phyloP scores from a whole-genome alignment of 495 filamentous ascomycete genomes.

The Penicillium alfredii region DNA sequence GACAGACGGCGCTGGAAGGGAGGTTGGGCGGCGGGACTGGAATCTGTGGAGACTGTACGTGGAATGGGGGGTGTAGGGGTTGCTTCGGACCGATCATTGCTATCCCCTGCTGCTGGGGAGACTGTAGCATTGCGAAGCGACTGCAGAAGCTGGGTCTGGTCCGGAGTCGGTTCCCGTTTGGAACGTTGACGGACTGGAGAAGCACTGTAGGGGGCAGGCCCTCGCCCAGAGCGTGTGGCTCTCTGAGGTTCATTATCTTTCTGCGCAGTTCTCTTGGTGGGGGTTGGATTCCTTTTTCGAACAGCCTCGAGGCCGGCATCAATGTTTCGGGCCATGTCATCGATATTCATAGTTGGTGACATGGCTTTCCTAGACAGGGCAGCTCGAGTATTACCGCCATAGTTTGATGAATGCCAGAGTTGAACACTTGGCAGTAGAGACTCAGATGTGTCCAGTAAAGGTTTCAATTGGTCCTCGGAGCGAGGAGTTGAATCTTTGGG shows the following conservation, averaged over 20 bases:
- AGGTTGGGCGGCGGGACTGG: constrained; percentile 24
- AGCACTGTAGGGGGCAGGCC: constrained; percentile 3
- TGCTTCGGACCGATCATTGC: constrained; percentile 21
- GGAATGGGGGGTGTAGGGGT: constrained; percentile 39
- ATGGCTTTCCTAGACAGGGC: constrained; percentile 21
- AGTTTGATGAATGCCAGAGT: constrained; percentile 27
- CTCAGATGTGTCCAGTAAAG: constrained; percentile 9
- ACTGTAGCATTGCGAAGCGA: constrained; percentile 25
- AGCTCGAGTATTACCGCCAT: constrained; percentile 26
- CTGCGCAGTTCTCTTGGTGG: background rate
- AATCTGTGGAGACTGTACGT: constrained; percentile 30
- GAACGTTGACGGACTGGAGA: constrained; percentile 17
- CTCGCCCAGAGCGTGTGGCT: constrained; percentile 9
- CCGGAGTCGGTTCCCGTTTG: constrained; percentile 38
- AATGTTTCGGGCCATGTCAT: constrained; percentile 22
- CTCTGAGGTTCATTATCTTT: background rate
- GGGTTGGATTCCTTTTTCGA: constrained; percentile 16
- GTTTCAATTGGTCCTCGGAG: constrained; percentile 10
- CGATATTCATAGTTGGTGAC: constrained; percentile 16
- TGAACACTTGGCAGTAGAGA: constrained; percentile 25
- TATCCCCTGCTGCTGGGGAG: constrained; percentile 11
- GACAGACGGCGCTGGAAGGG: constrained; percentile 20
- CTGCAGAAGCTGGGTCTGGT: constrained; percentile 34
- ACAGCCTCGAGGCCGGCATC: constrained; percentile 20
- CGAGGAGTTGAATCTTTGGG: constrained; percentile 3